These are phyloP conservation scores for Hymenoscyphus repandus DNA, from an alignment of 2,329 filamentous ascomycete species.

Conservation along the genomic window DNA sequence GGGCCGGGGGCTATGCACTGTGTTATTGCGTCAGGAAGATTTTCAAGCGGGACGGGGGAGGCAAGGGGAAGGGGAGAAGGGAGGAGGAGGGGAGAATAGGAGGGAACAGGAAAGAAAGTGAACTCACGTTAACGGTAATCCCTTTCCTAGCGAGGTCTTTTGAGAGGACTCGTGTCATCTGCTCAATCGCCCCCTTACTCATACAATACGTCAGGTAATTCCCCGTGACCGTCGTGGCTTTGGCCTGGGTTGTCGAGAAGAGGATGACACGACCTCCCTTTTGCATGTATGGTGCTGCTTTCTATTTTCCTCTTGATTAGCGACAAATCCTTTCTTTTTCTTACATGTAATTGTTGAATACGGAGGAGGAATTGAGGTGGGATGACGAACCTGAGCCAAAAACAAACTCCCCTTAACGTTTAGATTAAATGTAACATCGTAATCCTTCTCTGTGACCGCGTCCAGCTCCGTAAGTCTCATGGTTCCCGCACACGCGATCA, in stretches of 20 bases:
- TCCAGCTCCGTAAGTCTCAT: constrained; percentile 46
- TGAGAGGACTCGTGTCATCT: constrained; percentile 44
- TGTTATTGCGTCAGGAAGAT: too few species aligned
- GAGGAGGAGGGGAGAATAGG: background rate
- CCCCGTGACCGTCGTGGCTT: constrained; percentile 35
- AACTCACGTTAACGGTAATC: constrained; percentile 42
- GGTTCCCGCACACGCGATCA: constrained; percentile 51
- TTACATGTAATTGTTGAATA: background rate
- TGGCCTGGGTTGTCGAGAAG: constrained; percentile 41
- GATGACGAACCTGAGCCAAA: constrained; percentile 37
- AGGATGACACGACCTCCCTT: constrained; percentile 46
- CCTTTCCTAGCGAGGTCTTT: constrained; percentile 45
- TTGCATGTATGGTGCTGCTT: constrained; percentile 46
- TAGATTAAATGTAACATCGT: constrained; percentile 43
- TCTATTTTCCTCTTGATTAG: constrained; percentile 30
- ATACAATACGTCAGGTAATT: constrained; percentile 42
- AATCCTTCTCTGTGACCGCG: constrained; percentile 44
- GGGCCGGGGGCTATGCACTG: constrained; percentile 42
- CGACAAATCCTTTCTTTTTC: too few species aligned
- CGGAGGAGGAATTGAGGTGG: background rate
- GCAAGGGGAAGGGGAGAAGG: background rate
- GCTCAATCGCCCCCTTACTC: constrained; percentile 50
- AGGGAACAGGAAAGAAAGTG: background rate
- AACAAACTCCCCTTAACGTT: constrained; percentile 57
- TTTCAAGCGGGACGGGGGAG: too few species aligned